Evolutionary conservation across 345 rosid species (phyloP).

Genomic region (Salix viminalis): DNA sequence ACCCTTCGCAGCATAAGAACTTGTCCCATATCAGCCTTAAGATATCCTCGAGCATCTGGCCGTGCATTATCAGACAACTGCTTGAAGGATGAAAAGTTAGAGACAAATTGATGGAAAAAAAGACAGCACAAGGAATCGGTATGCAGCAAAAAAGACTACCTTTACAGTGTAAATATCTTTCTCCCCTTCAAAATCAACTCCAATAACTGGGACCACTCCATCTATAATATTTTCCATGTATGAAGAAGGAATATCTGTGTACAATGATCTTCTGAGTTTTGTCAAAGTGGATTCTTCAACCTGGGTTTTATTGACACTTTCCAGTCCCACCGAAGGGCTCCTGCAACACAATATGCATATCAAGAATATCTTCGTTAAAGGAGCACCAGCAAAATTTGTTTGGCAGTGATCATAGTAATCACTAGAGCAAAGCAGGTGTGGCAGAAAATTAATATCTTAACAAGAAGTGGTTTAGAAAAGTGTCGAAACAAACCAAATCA

Average conservation of each 20-base stretch:
- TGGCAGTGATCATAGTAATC: too few relatives aligned
- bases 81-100: too few relatives aligned
- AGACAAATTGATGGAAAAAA: too few relatives aligned
- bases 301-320: slow-evolving; percentile 16
- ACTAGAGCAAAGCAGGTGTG: too few relatives aligned
- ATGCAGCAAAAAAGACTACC: too few relatives aligned
- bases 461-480: too few relatives aligned
- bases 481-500: too few relatives aligned
- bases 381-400: neutral
- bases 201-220: neutral
- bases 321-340: slow-evolving; percentile 16
- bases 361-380: neutral
- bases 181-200: too few relatives aligned
- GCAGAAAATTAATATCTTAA: too few relatives aligned
- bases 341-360: slow-evolving; percentile 20
- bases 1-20: slow-evolving; percentile 24
- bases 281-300: slow-evolving; percentile 27
- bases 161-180: too few relatives aligned
- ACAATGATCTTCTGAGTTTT: slow-evolving; percentile 30
- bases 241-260: slow-evolving; percentile 40
- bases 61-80: too few relatives aligned
- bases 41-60: slow-evolving; percentile 29
- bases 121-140: too few relatives aligned
- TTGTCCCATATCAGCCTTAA: slow-evolving; percentile 43
- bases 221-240: slow-evolving; percentile 28